These are phyloP conservation scores for Mycena chlorophos DNA, from an alignment of 768 basidiomycete species.

Conservation along the genomic window DNA sequence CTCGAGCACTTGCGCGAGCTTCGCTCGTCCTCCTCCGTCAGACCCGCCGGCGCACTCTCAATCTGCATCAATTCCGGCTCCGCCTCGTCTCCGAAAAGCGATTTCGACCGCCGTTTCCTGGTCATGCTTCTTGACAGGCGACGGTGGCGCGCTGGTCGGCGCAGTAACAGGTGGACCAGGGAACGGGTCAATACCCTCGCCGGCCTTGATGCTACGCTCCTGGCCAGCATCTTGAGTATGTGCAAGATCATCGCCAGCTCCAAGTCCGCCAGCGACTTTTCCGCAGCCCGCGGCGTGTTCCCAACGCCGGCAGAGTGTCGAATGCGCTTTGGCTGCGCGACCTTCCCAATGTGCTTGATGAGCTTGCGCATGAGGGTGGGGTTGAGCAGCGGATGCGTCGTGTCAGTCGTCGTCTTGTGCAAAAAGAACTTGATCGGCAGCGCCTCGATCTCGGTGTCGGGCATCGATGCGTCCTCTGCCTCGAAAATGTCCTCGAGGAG, in stretches of 20 bases:
- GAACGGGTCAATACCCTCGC: constrained; percentile 78
- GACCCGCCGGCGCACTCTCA: constrained; percentile 25
- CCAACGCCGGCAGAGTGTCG: constrained; percentile 45
- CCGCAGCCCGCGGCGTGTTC: constrained; percentile 51
- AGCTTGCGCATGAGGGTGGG: constrained; percentile 64
- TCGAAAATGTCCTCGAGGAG: constrained; percentile 85
- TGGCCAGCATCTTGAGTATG: constrained; percentile 71
- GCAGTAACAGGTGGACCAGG: constrained; percentile 27
- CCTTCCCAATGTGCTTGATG: constrained; percentile 65
- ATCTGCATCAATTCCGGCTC: constrained; percentile 33
- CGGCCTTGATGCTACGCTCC: constrained; percentile 76
- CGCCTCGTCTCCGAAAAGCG: constrained; percentile 42
- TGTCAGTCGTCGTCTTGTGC: constrained; percentile 50
- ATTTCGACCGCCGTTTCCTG: constrained; percentile 46
- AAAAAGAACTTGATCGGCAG: constrained; percentile 68
- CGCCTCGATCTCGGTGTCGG: constrained; percentile 51
- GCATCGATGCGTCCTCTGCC: constrained; percentile 69
- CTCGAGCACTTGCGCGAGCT: constrained; percentile 54
- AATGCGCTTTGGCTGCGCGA: constrained; percentile 69
- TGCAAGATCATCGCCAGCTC: constrained; percentile 63
- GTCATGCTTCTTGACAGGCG: constrained; percentile 31
- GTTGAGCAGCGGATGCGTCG: constrained; percentile 60
- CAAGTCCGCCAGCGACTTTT: constrained; percentile 61
- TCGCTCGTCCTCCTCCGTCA: constrained; percentile 53
- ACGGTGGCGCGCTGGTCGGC: constrained; percentile 39